Evolutionary conservation across 1,284 basidiomycete genomes (phyloP), one percentile per base, ranked within the genome.

Genomic region (Sphagnurus paluster): DNA sequence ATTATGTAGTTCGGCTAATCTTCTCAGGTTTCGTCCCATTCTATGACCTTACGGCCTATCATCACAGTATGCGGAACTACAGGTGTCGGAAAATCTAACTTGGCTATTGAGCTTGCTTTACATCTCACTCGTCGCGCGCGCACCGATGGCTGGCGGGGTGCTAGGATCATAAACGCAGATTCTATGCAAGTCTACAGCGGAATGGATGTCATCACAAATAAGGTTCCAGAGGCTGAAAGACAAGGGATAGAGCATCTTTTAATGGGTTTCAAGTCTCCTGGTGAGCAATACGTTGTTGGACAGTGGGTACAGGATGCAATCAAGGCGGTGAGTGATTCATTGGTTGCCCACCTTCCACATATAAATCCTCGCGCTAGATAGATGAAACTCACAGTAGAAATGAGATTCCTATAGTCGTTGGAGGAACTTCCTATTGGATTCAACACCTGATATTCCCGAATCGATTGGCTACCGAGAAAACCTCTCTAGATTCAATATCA

Each of bases 101-200:
- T 99, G 2, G 92, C 91, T 0, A 84, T 99, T 16, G 85, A 98
- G 48, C 76, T 99, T 11, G 93, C 93, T 10, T 74, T 84, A 20
- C 75, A 77, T 47, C 61, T 87, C 21, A 57, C 71, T 11, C 62
- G 67, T 34, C 55, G 54, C 20, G 20, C 52, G 42, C 53, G 58
- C 25, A 59, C 55, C 16, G 63, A 66, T 57, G 67, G 64, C 30
- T 87, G 83, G 75, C 66, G 64, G 13, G 77, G 80, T 13, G 86
- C 84, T 11, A 78, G 85, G 59, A 78, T 98, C 55, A 87, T 99
- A 62, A 98, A 97, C 57, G 91, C 94, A 7, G 97, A 99, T 68
- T 87, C 96, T 8, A 99, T 99, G 95, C 97, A 99, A 68, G 87
- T 95, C 11, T 99, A 99, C 66, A 74, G 76, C n/a, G 95, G 96